Evolutionary conservation across 305 asterid genomes (phyloP), one percentile per base, ranked within the genome.

Genomic region (Fraxinus greggii): DNA sequence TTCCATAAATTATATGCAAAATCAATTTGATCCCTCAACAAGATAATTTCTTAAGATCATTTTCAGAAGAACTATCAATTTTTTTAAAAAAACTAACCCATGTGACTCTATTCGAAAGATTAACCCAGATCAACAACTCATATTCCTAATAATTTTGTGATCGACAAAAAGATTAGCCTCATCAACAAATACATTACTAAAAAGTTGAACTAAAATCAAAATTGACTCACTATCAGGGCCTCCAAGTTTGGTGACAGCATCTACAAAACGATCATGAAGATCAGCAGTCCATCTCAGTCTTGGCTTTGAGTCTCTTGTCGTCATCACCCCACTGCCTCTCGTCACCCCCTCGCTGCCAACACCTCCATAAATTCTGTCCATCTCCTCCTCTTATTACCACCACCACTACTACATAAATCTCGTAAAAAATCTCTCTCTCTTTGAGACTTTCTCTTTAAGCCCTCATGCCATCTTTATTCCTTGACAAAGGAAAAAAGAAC

Each of bases 181-280:
- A 28, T 67, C 35, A 67, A 28, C 17, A 10, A 67, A 10, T 24
- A 28, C 31, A 28, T 67, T 28, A 26, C 0, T 59, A 17, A 35
- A 33, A 77, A 63, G 13, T 3, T 1, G 36, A 32, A 38, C 15
- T 17, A 40, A 67, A 72, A 76, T 28, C 7, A 42, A 61, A 72
- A 12, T 74, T 17, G 83, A 86, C 97, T 95, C 38, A 95, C 98
- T 90, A 3, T 91, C 93, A 78, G 97, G 97, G 82, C 98, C 98
- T 79, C 98, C 98, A 84, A 95, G 98, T 90, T 92, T 91, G 3
- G 98, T 87, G 75, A 95, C 98, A 75, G 98, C 98, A 84, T 91
- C 97, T 56, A 95, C 97, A 85, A 95, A 95, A 36, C 97, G 95
- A 81, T 93, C 92, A 87, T 93, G 98, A 84, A 95, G 87, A 91